phyloP scores from a whole-genome alignment of 805 yeast species.

The Lipomyces starkeyi region DNA sequence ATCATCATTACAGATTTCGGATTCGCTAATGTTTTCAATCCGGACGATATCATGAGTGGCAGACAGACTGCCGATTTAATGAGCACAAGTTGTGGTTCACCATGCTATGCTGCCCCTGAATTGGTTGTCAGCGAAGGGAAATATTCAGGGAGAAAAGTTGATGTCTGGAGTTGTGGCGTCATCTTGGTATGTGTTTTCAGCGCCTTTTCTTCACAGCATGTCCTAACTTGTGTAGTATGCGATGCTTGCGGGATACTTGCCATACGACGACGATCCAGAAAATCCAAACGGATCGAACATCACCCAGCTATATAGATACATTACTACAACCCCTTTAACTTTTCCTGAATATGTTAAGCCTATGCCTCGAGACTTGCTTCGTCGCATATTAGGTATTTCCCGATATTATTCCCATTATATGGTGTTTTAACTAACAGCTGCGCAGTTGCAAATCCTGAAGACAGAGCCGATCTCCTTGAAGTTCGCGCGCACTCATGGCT shows the following conservation, averaged over 20 bases:
- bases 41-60: conserved; percentile 32
- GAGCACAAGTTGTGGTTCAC: conserved; percentile 96
- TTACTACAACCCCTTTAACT: conserved; percentile 87
- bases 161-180: conserved; percentile 97
- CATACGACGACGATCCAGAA: conserved; percentile 96
- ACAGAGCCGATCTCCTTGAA: conserved; percentile 69
- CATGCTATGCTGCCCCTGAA: conserved; percentile 99
- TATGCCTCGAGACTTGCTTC: conserved; percentile 84
- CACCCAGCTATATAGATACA: conserved; percentile 86
- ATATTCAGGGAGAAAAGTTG: conserved; percentile 91
- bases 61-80: conserved; percentile 62
- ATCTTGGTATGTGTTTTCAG: conserved; percentile 53
- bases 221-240: conserved; percentile 58
- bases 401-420: conserved; percentile 40
- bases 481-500: conserved; percentile 89
- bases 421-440: background rate
- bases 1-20: conserved; percentile 91
- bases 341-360: conserved; percentile 95
- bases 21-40: conserved; percentile 81
- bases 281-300: conserved; percentile 97
- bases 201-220: background rate
- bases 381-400: conserved; percentile 58
- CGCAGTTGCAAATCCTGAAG: conserved; percentile 76
- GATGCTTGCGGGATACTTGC: conserved; percentile 95
- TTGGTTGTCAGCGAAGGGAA: conserved; percentile 85